Conservation (phyloP, 140 eudicot genomes). For the Bidens hawaiensis region DNA sequence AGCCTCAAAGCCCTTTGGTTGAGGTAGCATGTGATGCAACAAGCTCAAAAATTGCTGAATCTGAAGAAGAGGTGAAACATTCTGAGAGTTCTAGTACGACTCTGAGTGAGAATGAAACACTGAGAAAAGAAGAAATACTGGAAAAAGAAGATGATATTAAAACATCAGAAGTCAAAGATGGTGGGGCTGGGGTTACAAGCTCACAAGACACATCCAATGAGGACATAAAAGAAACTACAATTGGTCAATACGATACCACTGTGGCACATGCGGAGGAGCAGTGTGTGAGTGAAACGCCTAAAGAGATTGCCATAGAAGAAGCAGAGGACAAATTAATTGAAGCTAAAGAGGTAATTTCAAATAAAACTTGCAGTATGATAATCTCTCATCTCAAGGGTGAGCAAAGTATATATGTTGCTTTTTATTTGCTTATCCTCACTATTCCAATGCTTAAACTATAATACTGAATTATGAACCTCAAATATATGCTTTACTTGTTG, state of each 20-base stretch:
- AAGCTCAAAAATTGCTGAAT: conserved; percentile 4
- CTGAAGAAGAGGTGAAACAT: conserved; percentile 3
- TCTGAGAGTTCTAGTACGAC: neutral
- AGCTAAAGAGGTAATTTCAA: conserved; percentile 12
- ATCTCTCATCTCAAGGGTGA: neutral
- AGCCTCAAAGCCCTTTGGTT: conserved; percentile 7
- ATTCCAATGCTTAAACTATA: neutral
- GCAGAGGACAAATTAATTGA: conserved; percentile 12
- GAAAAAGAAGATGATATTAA: neutral
- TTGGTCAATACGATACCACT: conserved; percentile 11
- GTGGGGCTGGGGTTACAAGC: conserved; percentile 4
- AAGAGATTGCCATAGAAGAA: conserved; percentile 7
- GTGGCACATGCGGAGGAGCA: neutral
- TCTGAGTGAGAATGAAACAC: neutral
- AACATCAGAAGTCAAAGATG: conserved; percentile 3
- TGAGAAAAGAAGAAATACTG: neutral
- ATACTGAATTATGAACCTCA: neutral
- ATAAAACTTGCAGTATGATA: neutral
- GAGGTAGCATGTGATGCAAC: conserved; percentile 14
- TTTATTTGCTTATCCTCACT: neutral
- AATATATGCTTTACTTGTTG: neutral
- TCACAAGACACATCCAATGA: neutral
- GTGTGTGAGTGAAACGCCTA: neutral
- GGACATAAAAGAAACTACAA: conserved; percentile 10
- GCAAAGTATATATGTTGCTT: neutral